Evolutionary conservation across 2,329 filamentous ascomycete species (phyloP), one percentile per base, ranked within the genome.

Genomic region (Fusarium globosum): DNA sequence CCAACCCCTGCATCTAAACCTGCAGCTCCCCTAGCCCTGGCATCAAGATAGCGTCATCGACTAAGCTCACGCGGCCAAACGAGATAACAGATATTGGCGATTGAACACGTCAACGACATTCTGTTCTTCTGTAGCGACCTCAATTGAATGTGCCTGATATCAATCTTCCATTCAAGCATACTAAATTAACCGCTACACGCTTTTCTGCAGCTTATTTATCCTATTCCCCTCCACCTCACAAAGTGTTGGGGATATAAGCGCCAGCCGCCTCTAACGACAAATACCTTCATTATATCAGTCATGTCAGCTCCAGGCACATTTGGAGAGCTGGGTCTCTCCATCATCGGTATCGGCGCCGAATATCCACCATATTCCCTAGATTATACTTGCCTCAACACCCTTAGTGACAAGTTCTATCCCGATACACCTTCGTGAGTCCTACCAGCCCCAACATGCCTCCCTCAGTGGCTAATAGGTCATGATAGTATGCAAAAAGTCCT

Each of bases 401-500:
- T 92, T 20, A 85, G 85, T 65, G 82, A 87, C 62, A 86, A 84
- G 33, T 90, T 88, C 82, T 90, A 92, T 76, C 88, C 88, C 41
- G 86, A 89, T 10, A 87, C 88, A 3, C 85, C 87, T 70, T 86
- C 89, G 89, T 91, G 83, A 80, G 89, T 62, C 21, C 36, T 18
- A 11, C n/a, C 21, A 20, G 28, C 7, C 15, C 3, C 33, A 26
- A 41, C 30, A 41, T 56, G 26, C n/a, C 36, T 5, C 4, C 30
- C 21, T 20, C 18, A 20, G 6, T 38, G 21, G 43, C 59, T 71
- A 12, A 70, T 21, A 36, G 41, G 18, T 21, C 35, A 55, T 43
- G 38, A 18, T 48, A 92, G 89, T 39, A 90, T 92, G 87, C 84
- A 85, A 69, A 92, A 92, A 78, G 86, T 92, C 33, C 85, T 90